Percentiles rank a stretch among this genome's conserved stretches.
Conservation (phyloP, 2,329 filamentous ascomycete genomes). For the Paecilomyces dactylethromorphus region DNA sequence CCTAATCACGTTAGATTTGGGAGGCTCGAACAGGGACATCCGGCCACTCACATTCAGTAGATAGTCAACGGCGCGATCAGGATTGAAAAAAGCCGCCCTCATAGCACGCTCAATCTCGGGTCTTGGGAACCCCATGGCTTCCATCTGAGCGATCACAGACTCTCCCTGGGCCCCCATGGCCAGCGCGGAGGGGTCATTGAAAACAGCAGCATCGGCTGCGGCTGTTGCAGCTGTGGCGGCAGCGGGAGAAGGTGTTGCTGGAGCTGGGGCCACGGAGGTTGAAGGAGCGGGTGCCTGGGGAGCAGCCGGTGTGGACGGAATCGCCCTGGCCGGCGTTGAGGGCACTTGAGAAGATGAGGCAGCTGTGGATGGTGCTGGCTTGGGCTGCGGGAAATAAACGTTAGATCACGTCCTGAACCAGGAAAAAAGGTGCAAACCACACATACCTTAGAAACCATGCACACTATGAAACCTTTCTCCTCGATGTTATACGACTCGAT, state of each 20-base stretch:
- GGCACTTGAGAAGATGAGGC: conserved; percentile 27
- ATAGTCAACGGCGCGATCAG: conserved; percentile 95
- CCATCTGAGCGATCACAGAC: conserved; percentile 83
- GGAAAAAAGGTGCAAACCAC: not conserved
- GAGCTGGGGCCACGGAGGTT: conserved; percentile 32
- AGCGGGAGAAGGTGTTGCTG: conserved; percentile 42
- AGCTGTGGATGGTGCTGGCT: conserved; percentile 46
- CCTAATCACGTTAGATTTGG: conserved; percentile 45
- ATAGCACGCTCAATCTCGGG: conserved; percentile 86
- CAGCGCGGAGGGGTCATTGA: conserved; percentile 72
- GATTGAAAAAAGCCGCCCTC: conserved; percentile 94
- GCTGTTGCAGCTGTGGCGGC: conserved; percentile 40
- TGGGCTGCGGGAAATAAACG: conserved; percentile 53
- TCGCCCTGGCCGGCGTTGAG: conserved; percentile 31
- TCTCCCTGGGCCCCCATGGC: conserved; percentile 78
- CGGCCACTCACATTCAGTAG: conserved; percentile 66
- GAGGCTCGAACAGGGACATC: conserved; percentile 1
- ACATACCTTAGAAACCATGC: conserved; percentile 90
- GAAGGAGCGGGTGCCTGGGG: conserved; percentile 49
- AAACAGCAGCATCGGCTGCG: conserved; percentile 33
- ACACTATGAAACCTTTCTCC: conserved; percentile 98
- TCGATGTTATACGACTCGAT: conserved; percentile 97
- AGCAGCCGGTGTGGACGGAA: conserved; percentile 39
- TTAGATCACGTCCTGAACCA: not conserved
- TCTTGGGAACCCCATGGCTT: conserved; percentile 91